Conservation (phyloP, 208 protist species). For the Leishmania gerbilli region DNA sequence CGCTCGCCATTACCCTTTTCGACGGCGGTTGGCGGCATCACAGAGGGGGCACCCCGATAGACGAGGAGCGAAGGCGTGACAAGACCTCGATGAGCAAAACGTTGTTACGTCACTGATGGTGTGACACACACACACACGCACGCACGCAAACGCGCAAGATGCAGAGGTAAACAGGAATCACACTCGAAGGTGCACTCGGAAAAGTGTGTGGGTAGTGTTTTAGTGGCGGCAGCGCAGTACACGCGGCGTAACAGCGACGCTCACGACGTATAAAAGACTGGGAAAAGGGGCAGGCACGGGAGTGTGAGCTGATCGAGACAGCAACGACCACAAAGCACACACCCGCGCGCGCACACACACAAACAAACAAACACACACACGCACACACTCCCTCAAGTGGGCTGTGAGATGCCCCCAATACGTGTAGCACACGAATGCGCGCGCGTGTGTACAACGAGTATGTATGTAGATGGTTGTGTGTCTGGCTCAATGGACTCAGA, state of each 20-base stretch:
- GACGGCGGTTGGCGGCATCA: constrained; percentile 1
- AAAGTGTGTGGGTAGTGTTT: background rate
- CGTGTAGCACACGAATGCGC: background rate
- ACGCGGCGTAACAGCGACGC: background rate
- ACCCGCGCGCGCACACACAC: constrained; percentile 1
- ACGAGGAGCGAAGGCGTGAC: background rate
- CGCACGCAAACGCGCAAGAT: background rate
- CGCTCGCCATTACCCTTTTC: constrained; percentile 1
- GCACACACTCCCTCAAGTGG: constrained; percentile 3
- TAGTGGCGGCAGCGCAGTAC: background rate
- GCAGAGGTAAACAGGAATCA: background rate
- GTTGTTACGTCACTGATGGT: background rate
- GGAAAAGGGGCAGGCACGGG: background rate
- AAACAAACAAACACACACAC: background rate
- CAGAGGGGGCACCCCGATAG: background rate
- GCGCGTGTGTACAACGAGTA: background rate
- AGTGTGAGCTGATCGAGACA: background rate
- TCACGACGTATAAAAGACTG: background rate
- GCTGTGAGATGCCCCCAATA: background rate
- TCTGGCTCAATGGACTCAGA: background rate
- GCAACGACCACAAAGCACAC: background rate
- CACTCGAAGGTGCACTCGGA: no score
- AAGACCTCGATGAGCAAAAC: background rate
- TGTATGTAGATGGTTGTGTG: background rate
- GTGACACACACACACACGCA: background rate